Base-by-base conservation (phyloP, 2,329 filamentous ascomycete genomes). In the Plenodomus tracheiphilus region DNA sequence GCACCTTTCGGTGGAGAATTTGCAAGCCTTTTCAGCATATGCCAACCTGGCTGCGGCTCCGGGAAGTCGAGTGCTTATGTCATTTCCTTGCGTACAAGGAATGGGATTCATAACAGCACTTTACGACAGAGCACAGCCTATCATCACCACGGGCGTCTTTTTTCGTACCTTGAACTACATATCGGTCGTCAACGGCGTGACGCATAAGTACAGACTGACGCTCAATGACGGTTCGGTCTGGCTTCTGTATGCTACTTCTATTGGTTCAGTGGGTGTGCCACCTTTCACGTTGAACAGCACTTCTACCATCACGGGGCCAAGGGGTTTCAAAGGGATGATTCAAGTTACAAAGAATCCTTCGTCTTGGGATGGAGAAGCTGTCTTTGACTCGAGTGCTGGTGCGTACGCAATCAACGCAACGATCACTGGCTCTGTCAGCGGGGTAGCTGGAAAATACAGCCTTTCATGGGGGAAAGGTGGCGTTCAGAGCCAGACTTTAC, bases 61-160 rank as follows among this genome's bases (percentile, higher is more conserved):
- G 72, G 19, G 76, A 76, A 9, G 81, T 6, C 68, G 76, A 0
- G 81, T 86, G 1, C 75, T 83, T 0, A 81, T 97, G 38, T 86
- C 84, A 0, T 88, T 96, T 54, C 91, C 92, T 0, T 68, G 96
- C 8, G 85, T 96, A 0, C 93, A 97, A 67, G 94, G 94, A 16
- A 94, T 95, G 85, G 89, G 85, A 0, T 94, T 91, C 61, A 79
- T 96, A 17, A 97, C 92, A 3, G 91, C 80, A 1, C 71, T 89
- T 21, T 97, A 93, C 72, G 81, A 80, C 47, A 83, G 83, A 20
- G 79, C 84, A 0, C 85, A 84, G 13, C 93, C 93, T 0, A 63
- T 86, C 2, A 78, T 97, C 32, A 85, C 89, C 59, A 88, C 86
- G 32, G 85, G 85, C 1, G 82, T 96, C 1, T 88, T 87, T 59